These are phyloP conservation scores for Aegilops sharonensis DNA, from an alignment of 176 grass and related monocot genomes.

Conservation along the genomic window DNA sequence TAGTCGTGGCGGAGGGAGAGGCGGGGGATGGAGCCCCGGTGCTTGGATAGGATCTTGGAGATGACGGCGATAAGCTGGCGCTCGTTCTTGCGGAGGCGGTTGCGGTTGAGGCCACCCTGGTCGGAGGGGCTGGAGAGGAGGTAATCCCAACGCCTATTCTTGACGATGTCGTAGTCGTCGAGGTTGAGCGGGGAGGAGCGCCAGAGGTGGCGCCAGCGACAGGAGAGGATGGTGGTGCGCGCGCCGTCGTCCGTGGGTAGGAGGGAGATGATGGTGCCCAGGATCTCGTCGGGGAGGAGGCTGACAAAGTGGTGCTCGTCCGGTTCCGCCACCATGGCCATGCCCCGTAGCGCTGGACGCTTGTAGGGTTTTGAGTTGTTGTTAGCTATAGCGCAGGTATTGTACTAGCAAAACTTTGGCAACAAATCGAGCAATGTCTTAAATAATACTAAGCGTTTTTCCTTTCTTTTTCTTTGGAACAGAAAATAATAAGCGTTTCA, in stretches of 20 bases:
- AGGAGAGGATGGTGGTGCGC: neutral
- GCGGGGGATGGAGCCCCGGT: neutral
- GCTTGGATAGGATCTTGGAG: neutral
- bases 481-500: neutral
- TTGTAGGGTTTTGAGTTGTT: neutral
- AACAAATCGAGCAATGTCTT: too few species aligned
- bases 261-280: neutral
- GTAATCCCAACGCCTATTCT: neutral
- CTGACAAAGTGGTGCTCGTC: neutral
- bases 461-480: too few species aligned
- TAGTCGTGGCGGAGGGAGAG: neutral
- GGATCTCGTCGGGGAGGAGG: neutral
- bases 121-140: neutral
- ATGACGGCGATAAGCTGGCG: neutral
- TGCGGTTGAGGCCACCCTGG: neutral
- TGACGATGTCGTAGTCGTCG: neutral
- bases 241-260: neutral
- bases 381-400: neutral
- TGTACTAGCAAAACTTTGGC: too few species aligned
- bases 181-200: constrained; percentile 1
- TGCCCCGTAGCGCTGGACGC: neutral
- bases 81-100: neutral
- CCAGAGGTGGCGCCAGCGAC: neutral
- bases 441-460: too few species aligned
- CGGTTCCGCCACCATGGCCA: neutral